Base-by-base conservation (phyloP, 148 eudicot species). In the Cornus kousa region DNA sequence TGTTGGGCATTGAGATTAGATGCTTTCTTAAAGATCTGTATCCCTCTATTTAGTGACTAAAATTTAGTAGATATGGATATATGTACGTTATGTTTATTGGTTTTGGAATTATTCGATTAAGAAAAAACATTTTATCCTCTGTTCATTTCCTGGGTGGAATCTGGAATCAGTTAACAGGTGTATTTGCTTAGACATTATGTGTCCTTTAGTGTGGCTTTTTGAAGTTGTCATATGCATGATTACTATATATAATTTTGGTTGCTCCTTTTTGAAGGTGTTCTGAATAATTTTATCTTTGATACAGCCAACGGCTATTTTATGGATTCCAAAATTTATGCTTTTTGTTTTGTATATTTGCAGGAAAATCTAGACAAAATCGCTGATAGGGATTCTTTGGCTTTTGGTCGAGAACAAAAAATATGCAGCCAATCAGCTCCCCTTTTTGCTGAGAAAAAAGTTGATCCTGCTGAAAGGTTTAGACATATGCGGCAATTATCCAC, bases 351-450 rank as follows among this genome's bases (percentile, higher is more conserved):
- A 28, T 68, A 50, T 73, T 19, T 87, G 82, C 87, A 91, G 92
- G 87, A 86, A 74, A 80, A 82, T 78, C 55, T 76, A 64, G 75
- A 77, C 31, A 20, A 20, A 65, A 83, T 67, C 80, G 82, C 82
- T 72, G 79, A 48, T 53, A 39, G 69, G 28, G 82, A 83, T 81
- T 78, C 85, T 79, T 88, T 79, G 39, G 53, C 81, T 17, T 83
- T 76, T 77, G 46, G 59, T 28, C 43, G 80, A 77, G 93, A 89
- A 35, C 78, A 33, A n/a, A 84, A 83, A 78, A 67, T 77, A 70
- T 80, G 83, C 79, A 95, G 93, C 80, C 92, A 89, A 83, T 95
- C 99, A 70, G 97, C 97, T 7, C 97, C 97, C 39, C 90, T 95
- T 64, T 83, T 87, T 65, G 81, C 91, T 64, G 91, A 84, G 77